Evolutionary conservation across 345 rosid species (phyloP), one percentile per base, ranked within the genome.

Genomic region (Raphanus sativus): DNA sequence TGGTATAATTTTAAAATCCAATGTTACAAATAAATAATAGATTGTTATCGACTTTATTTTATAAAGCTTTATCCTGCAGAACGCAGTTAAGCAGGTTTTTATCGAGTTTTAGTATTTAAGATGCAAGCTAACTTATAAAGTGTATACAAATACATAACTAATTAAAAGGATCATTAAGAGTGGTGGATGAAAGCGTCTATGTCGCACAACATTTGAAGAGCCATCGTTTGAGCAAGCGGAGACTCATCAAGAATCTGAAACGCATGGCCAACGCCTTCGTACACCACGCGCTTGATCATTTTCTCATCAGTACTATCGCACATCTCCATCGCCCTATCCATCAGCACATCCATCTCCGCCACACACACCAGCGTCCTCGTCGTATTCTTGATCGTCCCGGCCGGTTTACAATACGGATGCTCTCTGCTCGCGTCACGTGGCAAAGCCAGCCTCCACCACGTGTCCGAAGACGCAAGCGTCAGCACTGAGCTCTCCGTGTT

Each of bases 241-340:
- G 91, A 83, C 86, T 83, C 85, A 10, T 82, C 75, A 5, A 92
- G 89, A 76, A 92, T 75, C 67, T 92, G 96, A 84, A 92, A 92
- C 60, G 89, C 96, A 79, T 92, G 97, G 0, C 97, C 97, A n/a
- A 92, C 94, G 52, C 93, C 93, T 86, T 66, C 73, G 65, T 73
- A 86, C 60, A 84, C 69, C 71, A 86, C 90, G 21, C 75, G 80
- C 75, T 85, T 84, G 52, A 84, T 88, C 65, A 55, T 69, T 56
- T 83, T 68, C 77, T 84, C 70, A 42, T 82, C 28, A 59, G 36
- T 17, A 59, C 50, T 87, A 60, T 11, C 74, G 16, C 86, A 82
- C 74, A 85, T 83, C 80, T 85, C 88, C 81, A 86, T 67, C 81
- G 80, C 84, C 73, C 93, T 82, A 48, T 93, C 97, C 81, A 77